Base-by-base conservation (phyloP, 805 yeast genomes). In the Candida quercuum region DNA sequence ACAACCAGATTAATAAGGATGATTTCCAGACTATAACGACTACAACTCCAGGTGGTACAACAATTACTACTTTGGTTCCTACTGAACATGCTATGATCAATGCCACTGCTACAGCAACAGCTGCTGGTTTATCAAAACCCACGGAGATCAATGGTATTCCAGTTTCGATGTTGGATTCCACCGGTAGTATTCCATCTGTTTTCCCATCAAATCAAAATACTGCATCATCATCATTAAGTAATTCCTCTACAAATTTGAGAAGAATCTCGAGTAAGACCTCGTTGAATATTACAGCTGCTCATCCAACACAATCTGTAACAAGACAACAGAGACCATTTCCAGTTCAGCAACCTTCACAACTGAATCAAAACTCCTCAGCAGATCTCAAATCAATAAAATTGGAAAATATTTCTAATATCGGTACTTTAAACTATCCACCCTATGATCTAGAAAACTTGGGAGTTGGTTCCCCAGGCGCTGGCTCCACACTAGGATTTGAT, bases 1-100 rank as follows among this genome's bases (percentile, higher is more conserved):
- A 87, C 60, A 86, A 85, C 54, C 96, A 88, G 58, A 88, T 88
- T 53, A 83, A 89, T 22, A 81, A 78, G 49, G 96, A 88, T 57
- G 91, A 86, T 57, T 88, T 86, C 63, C 82, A 81, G 35, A 81
- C 96, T 0, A 77, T 84, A 22, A 81, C 88, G 1, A 78, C 86
- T 2, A 88, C 95, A 0, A 83, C 95, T 0, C 95, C 96, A 2
- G 86, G 86, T 48, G 97, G 97, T 38, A 88, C 96, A 0, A 86
- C 96, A 0, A 72, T 87, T 17, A 88, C 96, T 1, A 87, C 89
- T 0, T 70, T 88, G 46, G 89, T 86, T 1, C 96, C 96, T 3
- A 86, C 95, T 0, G 83, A 82, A 53, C 76, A 75, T 42, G 93
- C 94, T 0, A 69, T 85, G 63, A 63, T 63, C 22, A 74, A 72